phyloP scores from a whole-genome alignment of 495 filamentous ascomycete genomes.

The Neurospora pannonica region DNA sequence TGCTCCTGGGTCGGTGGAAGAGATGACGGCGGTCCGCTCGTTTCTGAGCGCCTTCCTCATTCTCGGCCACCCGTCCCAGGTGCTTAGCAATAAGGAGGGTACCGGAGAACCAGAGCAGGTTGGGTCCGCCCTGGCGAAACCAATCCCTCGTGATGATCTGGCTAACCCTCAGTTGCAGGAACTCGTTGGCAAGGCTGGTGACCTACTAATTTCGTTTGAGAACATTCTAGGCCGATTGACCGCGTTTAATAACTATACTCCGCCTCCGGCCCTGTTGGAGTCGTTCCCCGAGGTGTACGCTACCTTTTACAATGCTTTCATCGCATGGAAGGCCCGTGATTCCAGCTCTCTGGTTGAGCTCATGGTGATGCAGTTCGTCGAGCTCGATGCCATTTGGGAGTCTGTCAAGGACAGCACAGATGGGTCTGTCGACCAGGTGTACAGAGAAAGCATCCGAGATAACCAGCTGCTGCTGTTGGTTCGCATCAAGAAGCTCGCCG shows the following conservation, averaged over 20 bases:
- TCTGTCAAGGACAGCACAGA: constrained; percentile 85
- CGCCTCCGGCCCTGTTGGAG: constrained; percentile 50
- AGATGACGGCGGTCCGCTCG: constrained; percentile 72
- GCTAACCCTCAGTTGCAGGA: constrained; percentile 58
- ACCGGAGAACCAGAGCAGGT: constrained; percentile 64
- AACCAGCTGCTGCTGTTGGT: constrained; percentile 87
- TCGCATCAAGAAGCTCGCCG: constrained; percentile 80
- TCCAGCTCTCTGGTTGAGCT: constrained; percentile 82
- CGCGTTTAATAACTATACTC: constrained; percentile 41
- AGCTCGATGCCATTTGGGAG: constrained; percentile 92
- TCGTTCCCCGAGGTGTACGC: constrained; percentile 62
- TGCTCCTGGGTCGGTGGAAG: constrained; percentile 56
- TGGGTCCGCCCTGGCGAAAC: constrained; percentile 31
- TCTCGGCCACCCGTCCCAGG: constrained; percentile 82
- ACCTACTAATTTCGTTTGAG: constrained; percentile 76
- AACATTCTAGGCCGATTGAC: constrained; percentile 54
- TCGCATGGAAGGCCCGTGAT: constrained; percentile 90
- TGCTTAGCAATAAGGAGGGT: constrained; percentile 74
- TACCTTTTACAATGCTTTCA: constrained; percentile 83
- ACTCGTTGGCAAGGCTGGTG: constrained; percentile 77
- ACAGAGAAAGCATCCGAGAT: constrained; percentile 83
- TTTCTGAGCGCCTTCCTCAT: constrained; percentile 92
- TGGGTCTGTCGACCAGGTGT: constrained; percentile 79
- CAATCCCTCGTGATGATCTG: constrained; percentile 41
- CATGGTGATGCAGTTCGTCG: constrained; percentile 93